Conservation (phyloP, 106 monocot species). For the Posidonia australis region DNA sequence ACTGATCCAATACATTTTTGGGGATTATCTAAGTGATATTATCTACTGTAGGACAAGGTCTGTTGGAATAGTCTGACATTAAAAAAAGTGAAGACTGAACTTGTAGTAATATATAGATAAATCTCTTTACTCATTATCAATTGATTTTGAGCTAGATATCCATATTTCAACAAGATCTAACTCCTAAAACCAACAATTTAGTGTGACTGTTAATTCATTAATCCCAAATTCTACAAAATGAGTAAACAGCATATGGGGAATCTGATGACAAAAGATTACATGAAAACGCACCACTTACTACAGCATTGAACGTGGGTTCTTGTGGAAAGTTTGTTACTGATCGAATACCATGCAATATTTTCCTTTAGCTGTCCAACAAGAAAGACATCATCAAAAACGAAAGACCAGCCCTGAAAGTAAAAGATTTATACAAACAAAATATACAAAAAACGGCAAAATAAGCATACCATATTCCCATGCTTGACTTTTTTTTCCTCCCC, state of each 20-base stretch:
- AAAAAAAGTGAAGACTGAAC: too few species aligned
- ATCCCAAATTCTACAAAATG: too few species aligned
- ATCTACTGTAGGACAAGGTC: too few species aligned
- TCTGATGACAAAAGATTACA: neutral
- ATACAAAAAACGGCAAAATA: neutral
- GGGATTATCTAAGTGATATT: too few species aligned
- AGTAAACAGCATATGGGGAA: neutral
- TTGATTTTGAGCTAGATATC: too few species aligned
- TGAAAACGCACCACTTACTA: constrained; percentile 48
- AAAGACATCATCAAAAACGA: constrained; percentile 2
- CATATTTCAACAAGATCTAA: too few species aligned
- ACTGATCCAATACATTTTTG: too few species aligned
- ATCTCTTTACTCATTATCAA: too few species aligned
- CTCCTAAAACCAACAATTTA: too few species aligned
- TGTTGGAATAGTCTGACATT: too few species aligned
- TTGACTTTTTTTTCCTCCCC: constrained; percentile 22
- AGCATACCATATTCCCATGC: constrained; percentile 30
- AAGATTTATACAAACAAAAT: neutral
- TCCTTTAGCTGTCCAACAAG: constrained; percentile 45
- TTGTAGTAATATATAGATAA: too few species aligned
- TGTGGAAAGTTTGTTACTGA: constrained; percentile 60
- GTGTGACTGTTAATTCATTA: too few species aligned
- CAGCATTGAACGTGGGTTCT: constrained; percentile 29
- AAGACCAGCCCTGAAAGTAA: neutral
- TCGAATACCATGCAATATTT: constrained; percentile 80